A percentile compares a stretch with the other conserved stretches of the same genome.
phyloP scores from a whole-genome alignment of 2,329 filamentous ascomycete genomes.

The Chaetomiaceae sp. region DNA sequence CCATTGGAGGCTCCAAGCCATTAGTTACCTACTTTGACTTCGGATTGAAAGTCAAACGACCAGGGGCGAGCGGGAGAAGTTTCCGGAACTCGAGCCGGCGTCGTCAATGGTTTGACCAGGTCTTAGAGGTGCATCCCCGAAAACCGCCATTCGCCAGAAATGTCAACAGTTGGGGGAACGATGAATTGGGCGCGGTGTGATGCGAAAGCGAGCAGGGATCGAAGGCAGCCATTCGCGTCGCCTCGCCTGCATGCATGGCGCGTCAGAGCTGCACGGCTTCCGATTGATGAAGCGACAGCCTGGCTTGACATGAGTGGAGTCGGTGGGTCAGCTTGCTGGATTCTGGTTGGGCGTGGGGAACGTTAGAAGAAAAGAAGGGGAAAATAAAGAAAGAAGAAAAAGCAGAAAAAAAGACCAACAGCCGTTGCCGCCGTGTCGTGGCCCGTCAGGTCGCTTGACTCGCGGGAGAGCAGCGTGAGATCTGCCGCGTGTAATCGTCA shows the following conservation, averaged over 20 bases:
- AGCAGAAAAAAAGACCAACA: too few species aligned
- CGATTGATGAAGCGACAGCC: constrained; percentile 17
- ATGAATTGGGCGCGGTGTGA: constrained; percentile 19
- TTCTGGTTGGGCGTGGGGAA: background rate
- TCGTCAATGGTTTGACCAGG: background rate
- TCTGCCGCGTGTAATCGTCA: too few species aligned
- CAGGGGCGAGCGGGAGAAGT: constrained; percentile 21
- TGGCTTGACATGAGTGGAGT: too few species aligned
- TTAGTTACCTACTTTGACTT: too few species aligned
- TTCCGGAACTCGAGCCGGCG: constrained; percentile 20
- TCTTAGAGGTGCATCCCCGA: background rate
- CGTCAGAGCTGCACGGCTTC: constrained; percentile 16
- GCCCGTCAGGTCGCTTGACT: too few species aligned
- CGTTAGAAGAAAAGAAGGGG: too few species aligned
- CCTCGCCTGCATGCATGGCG: constrained; percentile 10
- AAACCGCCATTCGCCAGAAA: background rate
- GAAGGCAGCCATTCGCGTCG: background rate
- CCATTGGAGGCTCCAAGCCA: too few species aligned
- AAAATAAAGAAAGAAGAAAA: too few species aligned
- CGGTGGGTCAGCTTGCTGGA: background rate
- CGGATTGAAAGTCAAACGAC: background rate
- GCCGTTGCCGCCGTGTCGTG: too few species aligned
- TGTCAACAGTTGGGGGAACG: constrained; percentile 4
- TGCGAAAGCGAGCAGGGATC: constrained; percentile 14
- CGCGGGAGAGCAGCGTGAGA: background rate